Percentiles rank a stretch among this genome's conserved stretches.
Evolutionary conservation across 208 protist species (phyloP).

Genomic region (Novymonas esmeraldas): DNA sequence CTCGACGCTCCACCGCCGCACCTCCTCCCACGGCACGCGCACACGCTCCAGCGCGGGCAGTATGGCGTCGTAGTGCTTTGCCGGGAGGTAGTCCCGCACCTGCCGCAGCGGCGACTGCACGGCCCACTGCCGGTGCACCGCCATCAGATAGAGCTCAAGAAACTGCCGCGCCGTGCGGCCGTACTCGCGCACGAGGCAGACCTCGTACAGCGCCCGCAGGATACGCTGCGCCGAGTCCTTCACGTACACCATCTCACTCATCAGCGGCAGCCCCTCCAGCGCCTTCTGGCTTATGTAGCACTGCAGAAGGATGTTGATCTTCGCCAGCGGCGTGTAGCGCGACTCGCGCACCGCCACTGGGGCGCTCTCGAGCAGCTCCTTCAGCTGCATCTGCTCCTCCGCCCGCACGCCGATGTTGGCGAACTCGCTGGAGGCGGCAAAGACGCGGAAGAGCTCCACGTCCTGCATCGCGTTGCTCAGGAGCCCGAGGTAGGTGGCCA

Average conservation of each 20-base stretch:
- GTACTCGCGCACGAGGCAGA: slow-evolving; percentile 96
- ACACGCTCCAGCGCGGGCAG: slow-evolving; percentile 95
- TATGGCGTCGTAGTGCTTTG: slow-evolving; percentile 85
- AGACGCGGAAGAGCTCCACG: slow-evolving; percentile 97
- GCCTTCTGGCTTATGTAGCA: slow-evolving; percentile 98
- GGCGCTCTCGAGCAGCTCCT: slow-evolving; percentile 95
- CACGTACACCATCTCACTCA: slow-evolving; percentile 99
- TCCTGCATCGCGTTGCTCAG: slow-evolving; percentile 96
- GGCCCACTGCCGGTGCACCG: slow-evolving; percentile 97
- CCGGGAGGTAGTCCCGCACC: slow-evolving; percentile 71
- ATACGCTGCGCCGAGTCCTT: slow-evolving; percentile 96
- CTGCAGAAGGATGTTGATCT: slow-evolving; percentile 99
- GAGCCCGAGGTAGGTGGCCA: slow-evolving; percentile 95
- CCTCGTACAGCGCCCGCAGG: slow-evolving; percentile 95
- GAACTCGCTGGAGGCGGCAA: slow-evolving; percentile 98
- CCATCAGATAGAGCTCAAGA: slow-evolving; percentile 93
- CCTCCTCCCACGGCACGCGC: slow-evolving; percentile 95
- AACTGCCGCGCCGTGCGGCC: slow-evolving; percentile 94
- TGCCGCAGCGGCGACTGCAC: slow-evolving; percentile 95
- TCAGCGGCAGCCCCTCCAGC: slow-evolving; percentile 97
- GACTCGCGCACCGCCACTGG: slow-evolving; percentile 98
- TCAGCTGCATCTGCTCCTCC: slow-evolving; percentile 98
- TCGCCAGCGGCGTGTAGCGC: slow-evolving; percentile 95
- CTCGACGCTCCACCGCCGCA: slow-evolving; percentile 92
- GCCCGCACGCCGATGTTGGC: slow-evolving; percentile 96